Evolutionary conservation across 2,329 filamentous ascomycete genomes (phyloP).

Genomic region (Macrophomina phaseolina): DNA sequence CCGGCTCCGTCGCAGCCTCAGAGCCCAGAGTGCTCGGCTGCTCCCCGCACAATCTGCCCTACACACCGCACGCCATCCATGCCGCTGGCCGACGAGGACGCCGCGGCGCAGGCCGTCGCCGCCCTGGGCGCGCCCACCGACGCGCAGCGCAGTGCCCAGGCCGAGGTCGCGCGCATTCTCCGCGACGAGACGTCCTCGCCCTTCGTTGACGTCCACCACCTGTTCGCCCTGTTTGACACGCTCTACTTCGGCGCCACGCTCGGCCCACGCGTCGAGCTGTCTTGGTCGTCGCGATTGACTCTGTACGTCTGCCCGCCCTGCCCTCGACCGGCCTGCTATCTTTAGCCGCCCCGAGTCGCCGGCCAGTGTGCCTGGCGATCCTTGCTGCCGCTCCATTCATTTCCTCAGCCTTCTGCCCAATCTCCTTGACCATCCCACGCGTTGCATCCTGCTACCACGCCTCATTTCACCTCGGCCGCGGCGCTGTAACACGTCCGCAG

Average conservation of each 20-base stretch:
- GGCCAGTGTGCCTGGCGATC: conserved; percentile 23
- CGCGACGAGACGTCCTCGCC: conserved; percentile 40
- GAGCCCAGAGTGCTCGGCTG: not conserved
- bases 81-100: conserved; percentile 50
- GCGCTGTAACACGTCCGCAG: not conserved
- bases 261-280: conserved; percentile 47
- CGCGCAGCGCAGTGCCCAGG: conserved; percentile 42
- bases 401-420: conserved; percentile 7
- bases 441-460: conserved; percentile 6
- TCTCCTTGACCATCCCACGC: conserved; percentile 10
- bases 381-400: conserved; percentile 18
- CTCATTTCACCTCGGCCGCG: conserved; percentile 15
- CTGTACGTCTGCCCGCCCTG: conserved; percentile 36
- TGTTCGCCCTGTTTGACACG: conserved; percentile 48
- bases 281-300: conserved; percentile 52
- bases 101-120: conserved; percentile 46
- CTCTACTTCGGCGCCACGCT: conserved; percentile 52
- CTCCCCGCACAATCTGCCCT: conserved; percentile 25
- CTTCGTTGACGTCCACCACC: conserved; percentile 49
- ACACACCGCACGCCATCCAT: conserved; percentile 34
- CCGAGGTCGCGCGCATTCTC: conserved; percentile 46
- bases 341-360: conserved; percentile 3
- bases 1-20: not conserved
- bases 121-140: conserved; percentile 39
- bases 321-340: not conserved